phyloP scores from a whole-genome alignment of 2,329 filamentous ascomycete species.

The Aureobasidium sp. region DNA sequence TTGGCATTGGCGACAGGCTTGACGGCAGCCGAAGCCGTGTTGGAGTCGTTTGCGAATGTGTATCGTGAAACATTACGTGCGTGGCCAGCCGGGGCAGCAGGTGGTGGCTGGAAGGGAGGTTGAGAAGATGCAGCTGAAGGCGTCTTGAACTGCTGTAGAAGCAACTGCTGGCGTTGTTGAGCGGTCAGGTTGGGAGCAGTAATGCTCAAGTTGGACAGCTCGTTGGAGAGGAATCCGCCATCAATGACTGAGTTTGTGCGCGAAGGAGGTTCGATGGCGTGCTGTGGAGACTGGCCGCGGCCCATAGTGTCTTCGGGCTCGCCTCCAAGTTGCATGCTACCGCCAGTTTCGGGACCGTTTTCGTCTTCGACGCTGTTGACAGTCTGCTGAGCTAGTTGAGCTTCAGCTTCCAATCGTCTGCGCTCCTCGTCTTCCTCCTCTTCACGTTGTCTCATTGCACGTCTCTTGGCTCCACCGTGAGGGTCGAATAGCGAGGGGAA shows the following conservation, averaged over 20 bases:
- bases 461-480: conserved; percentile 71
- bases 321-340: conserved; percentile 81
- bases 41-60: conserved; percentile 71
- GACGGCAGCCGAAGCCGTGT: conserved; percentile 51
- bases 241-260: conserved; percentile 37
- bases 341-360: conserved; percentile 64
- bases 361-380: conserved; percentile 45
- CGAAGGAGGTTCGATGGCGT: conserved; percentile 65
- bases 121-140: conserved; percentile 33
- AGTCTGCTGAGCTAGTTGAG: conserved; percentile 40
- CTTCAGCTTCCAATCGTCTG: conserved; percentile 44
- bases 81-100: conserved; percentile 45
- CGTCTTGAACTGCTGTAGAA: conserved; percentile 52
- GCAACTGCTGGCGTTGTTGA: conserved; percentile 62
- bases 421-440: conserved; percentile 48
- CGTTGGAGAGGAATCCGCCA: conserved; percentile 26
- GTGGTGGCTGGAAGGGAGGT: conserved; percentile 2
- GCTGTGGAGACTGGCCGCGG: conserved; percentile 52
- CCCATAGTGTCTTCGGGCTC: conserved; percentile 70
- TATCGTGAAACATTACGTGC: conserved; percentile 78
- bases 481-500: conserved; percentile 76
- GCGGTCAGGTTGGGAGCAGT: conserved; percentile 69
- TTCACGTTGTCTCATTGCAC: conserved; percentile 59
- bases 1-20: conserved; percentile 73
- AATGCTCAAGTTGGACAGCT: conserved; percentile 33